phyloP scores from a whole-genome alignment of 176 grass and related monocot genomes.

The Triticum turgidum region DNA sequence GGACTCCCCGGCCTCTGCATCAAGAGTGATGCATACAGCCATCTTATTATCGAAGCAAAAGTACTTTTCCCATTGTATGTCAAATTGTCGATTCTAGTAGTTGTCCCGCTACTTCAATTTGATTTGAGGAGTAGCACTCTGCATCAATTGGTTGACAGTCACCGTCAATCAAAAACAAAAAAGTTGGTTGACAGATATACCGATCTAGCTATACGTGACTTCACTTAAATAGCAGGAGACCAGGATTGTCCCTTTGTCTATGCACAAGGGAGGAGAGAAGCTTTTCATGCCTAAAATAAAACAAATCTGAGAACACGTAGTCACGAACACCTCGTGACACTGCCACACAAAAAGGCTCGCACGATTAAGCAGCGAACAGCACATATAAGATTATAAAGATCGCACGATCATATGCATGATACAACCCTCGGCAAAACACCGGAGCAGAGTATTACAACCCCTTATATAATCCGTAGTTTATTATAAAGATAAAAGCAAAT shows the following conservation, averaged over 20 bases:
- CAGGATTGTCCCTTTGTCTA: background rate
- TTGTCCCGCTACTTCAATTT: no score
- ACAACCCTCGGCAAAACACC: background rate
- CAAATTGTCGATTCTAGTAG: no score
- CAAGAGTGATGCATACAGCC: no score
- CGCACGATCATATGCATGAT: background rate
- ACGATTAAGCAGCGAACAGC: background rate
- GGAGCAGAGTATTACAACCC: background rate
- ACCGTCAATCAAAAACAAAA: no score
- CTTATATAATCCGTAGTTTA: background rate
- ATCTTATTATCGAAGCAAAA: no score
- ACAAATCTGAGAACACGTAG: background rate
- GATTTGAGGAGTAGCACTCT: no score
- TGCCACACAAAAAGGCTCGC: background rate
- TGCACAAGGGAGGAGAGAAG: background rate
- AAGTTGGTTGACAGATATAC: background rate
- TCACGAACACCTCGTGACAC: background rate
- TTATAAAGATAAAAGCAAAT: background rate
- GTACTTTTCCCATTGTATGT: no score
- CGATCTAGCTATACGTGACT: background rate
- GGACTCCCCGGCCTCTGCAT: no score
- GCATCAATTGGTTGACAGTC: background rate
- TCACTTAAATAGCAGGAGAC: background rate
- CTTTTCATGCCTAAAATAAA: background rate
- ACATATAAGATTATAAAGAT: background rate